These are phyloP conservation scores for Knoxia roxburghii DNA, from an alignment of 257 asterid species.

Conservation along the genomic window DNA sequence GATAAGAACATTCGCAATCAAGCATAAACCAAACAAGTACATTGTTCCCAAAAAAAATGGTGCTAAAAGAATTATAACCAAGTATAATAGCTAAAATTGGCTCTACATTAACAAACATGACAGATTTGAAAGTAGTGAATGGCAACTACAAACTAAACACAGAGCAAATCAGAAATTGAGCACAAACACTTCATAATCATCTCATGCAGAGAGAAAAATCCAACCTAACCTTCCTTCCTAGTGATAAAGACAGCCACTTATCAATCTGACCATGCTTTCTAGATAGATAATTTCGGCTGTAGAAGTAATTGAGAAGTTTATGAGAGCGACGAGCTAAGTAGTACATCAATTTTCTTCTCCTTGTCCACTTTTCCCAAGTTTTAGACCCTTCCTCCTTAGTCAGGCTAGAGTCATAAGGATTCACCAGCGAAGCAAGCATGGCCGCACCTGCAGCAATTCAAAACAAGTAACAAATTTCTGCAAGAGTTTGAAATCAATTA, in stretches of 20 bases:
- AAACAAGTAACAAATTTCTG: not conserved
- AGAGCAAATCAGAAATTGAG: not conserved
- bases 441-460: conserved; percentile 49
- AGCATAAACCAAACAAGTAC: too few relatives aligned
- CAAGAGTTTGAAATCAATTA: not conserved
- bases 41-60: not conserved
- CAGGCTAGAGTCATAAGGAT: conserved; percentile 78
- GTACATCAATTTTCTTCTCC: conserved; percentile 42
- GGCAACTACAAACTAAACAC: not conserved
- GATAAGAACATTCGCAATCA: too few relatives aligned
- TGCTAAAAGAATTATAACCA: not conserved
- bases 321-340: conserved; percentile 73
- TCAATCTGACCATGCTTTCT: conserved; percentile 76
- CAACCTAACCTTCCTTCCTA: conserved; percentile 52
- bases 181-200: not conserved
- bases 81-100: not conserved
- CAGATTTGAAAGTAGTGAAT: not conserved
- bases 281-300: conserved; percentile 57
- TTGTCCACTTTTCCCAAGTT: conserved; percentile 70
- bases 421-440: conserved; percentile 71
- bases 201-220: not conserved
- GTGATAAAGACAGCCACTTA: conserved; percentile 56
- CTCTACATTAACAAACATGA: too few relatives aligned
- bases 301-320: conserved; percentile 52
- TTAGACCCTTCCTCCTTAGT: conserved; percentile 59